A percentile compares a stretch with the other conserved stretches of the same genome.
Evolutionary conservation across 2,329 filamentous ascomycete genomes (phyloP).

Genomic region (Truncatella angustata): DNA sequence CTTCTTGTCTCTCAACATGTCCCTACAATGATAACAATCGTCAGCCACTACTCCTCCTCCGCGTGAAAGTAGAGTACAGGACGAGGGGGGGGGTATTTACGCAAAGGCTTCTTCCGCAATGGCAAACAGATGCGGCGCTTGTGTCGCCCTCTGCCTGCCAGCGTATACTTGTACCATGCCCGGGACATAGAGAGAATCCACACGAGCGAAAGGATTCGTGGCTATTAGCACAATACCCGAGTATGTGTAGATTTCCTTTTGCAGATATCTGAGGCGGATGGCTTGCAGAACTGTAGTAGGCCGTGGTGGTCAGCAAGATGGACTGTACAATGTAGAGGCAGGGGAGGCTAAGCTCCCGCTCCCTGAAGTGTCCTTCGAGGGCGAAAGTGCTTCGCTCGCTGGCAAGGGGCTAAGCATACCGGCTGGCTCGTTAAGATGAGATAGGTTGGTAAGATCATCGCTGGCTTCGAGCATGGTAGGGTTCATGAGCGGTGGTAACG

Average conservation of each 20-base stretch:
- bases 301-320: conserved; percentile 15
- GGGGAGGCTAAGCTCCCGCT: not conserved
- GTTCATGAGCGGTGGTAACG: conserved; percentile 93
- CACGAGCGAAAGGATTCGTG: conserved; percentile 94
- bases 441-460: conserved; percentile 95
- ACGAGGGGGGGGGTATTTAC: conserved; percentile 50
- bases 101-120: conserved; percentile 99
- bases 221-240: conserved; percentile 98
- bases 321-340: not conserved
- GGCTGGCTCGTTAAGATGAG: conserved; percentile 96
- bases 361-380: too few relatives aligned
- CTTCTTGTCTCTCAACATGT: conserved; percentile 93
- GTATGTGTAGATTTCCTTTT: conserved; percentile 99
- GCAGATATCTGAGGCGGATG: conserved; percentile 92
- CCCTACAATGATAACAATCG: conserved; percentile 55
- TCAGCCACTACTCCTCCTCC: conserved; percentile 34
- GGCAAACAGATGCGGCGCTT: conserved; percentile 96
- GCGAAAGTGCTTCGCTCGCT: too few relatives aligned
- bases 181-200: conserved; percentile 96
- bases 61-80: too few relatives aligned
- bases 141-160: conserved; percentile 92
- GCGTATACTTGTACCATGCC: conserved; percentile 99
- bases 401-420: conserved; percentile 55
- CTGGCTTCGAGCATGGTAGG: conserved; percentile 97
- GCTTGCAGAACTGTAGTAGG: conserved; percentile 80